These are phyloP conservation scores for Tephrocybe sp. DNA, from an alignment of 768 basidiomycete genomes.

Conservation along the genomic window DNA sequence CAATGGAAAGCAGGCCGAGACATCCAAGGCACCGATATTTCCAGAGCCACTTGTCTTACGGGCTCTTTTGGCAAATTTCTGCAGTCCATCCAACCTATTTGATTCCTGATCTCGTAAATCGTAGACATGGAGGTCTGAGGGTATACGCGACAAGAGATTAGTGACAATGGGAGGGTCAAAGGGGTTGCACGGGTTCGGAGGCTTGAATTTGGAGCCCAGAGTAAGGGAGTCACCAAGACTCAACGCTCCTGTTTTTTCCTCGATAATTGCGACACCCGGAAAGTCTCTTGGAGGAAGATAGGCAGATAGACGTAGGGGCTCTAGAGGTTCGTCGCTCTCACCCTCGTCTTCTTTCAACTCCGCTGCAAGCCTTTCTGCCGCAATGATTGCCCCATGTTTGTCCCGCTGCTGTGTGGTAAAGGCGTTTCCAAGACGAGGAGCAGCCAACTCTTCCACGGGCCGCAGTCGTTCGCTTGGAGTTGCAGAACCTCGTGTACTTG, in stretches of 20 bases:
- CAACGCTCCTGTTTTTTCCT: constrained; percentile 63
- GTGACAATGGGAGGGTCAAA: constrained; percentile 68
- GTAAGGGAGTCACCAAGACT: constrained; percentile 66
- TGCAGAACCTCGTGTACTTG: constrained; percentile 49
- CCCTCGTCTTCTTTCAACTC: constrained; percentile 42
- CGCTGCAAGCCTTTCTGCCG: constrained; percentile 52
- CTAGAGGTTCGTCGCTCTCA: constrained; percentile 28
- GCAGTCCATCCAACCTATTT: constrained; percentile 63
- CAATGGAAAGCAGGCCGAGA: constrained; percentile 49
- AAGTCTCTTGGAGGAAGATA: constrained; percentile 23
- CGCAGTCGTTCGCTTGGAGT: constrained; percentile 39
- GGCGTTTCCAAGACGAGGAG: constrained; percentile 20
- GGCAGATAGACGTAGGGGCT: constrained; percentile 29
- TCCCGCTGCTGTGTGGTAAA: constrained; percentile 33
- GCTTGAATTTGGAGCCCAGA: constrained; percentile 62
- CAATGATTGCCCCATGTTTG: constrained; percentile 49
- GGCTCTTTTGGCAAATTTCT: constrained; percentile 64
- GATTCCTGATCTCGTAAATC: constrained; percentile 57
- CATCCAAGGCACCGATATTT: constrained; percentile 31
- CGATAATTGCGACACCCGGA: constrained; percentile 34
- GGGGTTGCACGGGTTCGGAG: constrained; percentile 88
- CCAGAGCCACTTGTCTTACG: constrained; percentile 42
- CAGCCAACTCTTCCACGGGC: constrained; percentile 18
- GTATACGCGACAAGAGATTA: constrained; percentile 62
- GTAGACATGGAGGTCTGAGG: constrained; percentile 58